These are phyloP conservation scores for Heterobasidion parviporum DNA, from an alignment of 1,284 basidiomycete species.

Conservation along the genomic window DNA sequence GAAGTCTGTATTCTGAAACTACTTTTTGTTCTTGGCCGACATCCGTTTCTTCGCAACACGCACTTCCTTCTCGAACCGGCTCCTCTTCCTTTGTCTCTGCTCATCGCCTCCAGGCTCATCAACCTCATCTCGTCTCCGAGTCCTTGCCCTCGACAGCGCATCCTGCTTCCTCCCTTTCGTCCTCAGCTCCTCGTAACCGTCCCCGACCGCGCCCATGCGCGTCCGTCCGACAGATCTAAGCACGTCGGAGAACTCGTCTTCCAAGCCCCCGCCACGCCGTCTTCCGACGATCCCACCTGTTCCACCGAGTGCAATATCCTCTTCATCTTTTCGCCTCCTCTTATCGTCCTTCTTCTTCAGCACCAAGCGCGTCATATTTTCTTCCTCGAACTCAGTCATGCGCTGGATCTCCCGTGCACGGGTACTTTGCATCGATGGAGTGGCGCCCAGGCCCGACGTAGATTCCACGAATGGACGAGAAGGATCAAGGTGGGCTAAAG, in stretches of 20 bases:
- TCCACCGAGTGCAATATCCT: conserved; percentile 84
- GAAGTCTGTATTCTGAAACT: not conserved
- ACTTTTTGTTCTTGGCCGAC: conserved; percentile 15
- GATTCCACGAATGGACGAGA: conserved; percentile 62
- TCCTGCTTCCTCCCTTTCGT: conserved; percentile 58
- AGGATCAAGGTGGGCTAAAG: conserved; percentile 60
- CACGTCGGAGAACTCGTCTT: conserved; percentile 82
- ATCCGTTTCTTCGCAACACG: conserved; percentile 41
- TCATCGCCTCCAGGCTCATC: conserved; percentile 34
- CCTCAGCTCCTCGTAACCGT: conserved; percentile 74
- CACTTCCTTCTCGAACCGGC: conserved; percentile 70
- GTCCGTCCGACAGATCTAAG: conserved; percentile 47
- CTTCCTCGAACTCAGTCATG: conserved; percentile 91
- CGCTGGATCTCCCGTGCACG: conserved; percentile 75
- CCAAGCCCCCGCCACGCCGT: conserved; percentile 65
- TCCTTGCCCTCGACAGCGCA: conserved; percentile 46
- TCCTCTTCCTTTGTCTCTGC: conserved; percentile 52
- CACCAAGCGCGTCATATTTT: conserved; percentile 88
- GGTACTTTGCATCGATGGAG: conserved; percentile 47
- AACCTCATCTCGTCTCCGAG: conserved; percentile 25
- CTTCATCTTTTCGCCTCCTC: conserved; percentile 80
- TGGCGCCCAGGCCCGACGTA: conserved; percentile 70
- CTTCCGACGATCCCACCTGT: conserved; percentile 41
- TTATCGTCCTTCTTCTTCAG: conserved; percentile 87
- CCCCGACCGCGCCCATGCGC: conserved; percentile 34